Evolutionary conservation across 208 protist species (phyloP).

Genomic region (Trypanosomatidae sp.): DNA sequence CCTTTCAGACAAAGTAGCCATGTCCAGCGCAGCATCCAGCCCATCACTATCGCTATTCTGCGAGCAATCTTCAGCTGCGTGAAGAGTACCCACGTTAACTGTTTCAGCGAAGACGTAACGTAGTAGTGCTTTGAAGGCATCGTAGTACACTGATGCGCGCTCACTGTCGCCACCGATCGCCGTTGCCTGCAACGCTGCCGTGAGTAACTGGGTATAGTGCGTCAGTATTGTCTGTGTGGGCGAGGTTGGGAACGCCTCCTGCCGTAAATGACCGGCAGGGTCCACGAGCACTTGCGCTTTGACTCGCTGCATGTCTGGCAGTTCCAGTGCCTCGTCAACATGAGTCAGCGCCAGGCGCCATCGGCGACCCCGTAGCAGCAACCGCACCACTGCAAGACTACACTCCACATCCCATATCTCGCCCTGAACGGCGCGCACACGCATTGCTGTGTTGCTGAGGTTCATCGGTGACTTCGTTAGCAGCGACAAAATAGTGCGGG

Average conservation of each 20-base stretch:
- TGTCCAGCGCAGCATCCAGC: slow-evolving; percentile 6
- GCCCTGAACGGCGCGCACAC: slow-evolving; percentile 35
- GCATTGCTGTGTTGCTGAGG: slow-evolving; percentile 69
- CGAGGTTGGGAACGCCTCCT: not conserved
- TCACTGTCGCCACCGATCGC: slow-evolving; percentile 64
- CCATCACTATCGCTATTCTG: slow-evolving; percentile 1
- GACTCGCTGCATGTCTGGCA: slow-evolving; percentile 24
- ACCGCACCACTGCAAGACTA: slow-evolving; percentile 39
- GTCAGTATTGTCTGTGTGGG: not conserved
- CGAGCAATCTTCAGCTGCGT: not conserved
- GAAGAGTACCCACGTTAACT: not conserved
- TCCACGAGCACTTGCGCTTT: slow-evolving; percentile 9
- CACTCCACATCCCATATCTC: slow-evolving; percentile 39
- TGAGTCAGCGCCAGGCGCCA: slow-evolving; percentile 59
- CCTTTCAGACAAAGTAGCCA: not conserved
- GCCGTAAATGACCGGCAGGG: not conserved
- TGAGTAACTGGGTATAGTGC: slow-evolving; percentile 37
- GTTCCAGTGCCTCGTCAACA: slow-evolving; percentile 36
- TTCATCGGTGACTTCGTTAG: slow-evolving; percentile 54
- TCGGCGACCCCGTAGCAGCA: slow-evolving; percentile 62
- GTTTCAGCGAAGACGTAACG: slow-evolving; percentile 4
- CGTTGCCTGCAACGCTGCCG: slow-evolving; percentile 55
- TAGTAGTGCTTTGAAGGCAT: slow-evolving; percentile 43
- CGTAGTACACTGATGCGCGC: slow-evolving; percentile 49
- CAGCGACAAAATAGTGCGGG: slow-evolving; percentile 36